A percentile compares a stretch with the other conserved stretches of the same genome.
phyloP scores from a whole-genome alignment of 2,329 filamentous ascomycete species.

The Monascus ruber region DNA sequence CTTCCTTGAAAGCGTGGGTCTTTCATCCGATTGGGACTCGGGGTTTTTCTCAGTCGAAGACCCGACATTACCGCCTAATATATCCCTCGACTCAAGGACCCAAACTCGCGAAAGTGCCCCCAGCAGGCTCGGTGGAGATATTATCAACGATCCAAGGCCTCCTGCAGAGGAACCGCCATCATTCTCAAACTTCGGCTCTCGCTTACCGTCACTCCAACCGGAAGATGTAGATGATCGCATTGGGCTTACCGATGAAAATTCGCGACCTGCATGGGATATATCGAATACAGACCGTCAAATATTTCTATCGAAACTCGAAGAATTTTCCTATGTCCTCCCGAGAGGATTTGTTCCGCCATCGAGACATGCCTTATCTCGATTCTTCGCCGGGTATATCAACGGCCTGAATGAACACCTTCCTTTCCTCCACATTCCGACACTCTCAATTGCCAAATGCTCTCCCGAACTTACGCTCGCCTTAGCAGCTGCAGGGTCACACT shows the following conservation, averaged over 20 bases:
- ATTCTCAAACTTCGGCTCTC: constrained; percentile 39
- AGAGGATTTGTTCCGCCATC: constrained; percentile 39
- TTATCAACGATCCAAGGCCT: constrained; percentile 27
- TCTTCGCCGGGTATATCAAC: constrained; percentile 42
- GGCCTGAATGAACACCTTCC: constrained; percentile 41
- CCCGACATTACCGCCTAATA: constrained; percentile 23
- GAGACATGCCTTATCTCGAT: constrained; percentile 37
- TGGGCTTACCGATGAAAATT: constrained; percentile 31
- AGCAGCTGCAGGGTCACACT: constrained; percentile 40
- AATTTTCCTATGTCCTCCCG: constrained; percentile 36
- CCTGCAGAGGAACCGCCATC: constrained; percentile 31
- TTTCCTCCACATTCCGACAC: constrained; percentile 40
- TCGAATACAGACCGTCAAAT: constrained; percentile 35
- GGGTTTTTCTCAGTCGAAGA: constrained; percentile 35
- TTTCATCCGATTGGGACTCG: constrained; percentile 39
- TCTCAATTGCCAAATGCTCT: constrained; percentile 33
- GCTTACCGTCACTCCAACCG: constrained; percentile 36
- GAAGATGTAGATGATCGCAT: constrained; percentile 35
- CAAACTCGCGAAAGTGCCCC: constrained; percentile 18
- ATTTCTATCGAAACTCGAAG: constrained; percentile 34
- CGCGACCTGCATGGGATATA: constrained; percentile 36
- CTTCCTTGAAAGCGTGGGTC: constrained; percentile 38
- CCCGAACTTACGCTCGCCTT: constrained; percentile 41
- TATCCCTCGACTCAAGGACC: constrained; percentile 27
- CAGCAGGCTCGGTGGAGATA: constrained; percentile 27